These are phyloP conservation scores for Paramecium tetraurelia DNA, from an alignment of 73 alveolate species.

Conservation along the genomic window DNA sequence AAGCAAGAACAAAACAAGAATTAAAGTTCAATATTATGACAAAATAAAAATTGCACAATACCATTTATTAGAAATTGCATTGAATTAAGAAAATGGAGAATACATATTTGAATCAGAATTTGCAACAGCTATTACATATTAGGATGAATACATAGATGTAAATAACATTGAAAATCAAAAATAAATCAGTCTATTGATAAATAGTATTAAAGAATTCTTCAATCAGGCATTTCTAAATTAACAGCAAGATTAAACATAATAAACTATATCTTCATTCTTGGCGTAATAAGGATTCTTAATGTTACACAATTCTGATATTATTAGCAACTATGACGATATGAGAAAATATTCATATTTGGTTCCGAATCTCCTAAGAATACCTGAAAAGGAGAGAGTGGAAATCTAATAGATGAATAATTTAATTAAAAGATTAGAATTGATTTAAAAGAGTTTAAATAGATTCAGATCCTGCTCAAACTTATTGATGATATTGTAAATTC, in stretches of 20 bases:
- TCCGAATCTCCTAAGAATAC: not conserved
- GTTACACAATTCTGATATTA: not conserved
- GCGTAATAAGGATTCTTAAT: not conserved
- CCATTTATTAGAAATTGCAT: not conserved
- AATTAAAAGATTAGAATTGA: not conserved
- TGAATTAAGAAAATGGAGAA: not conserved
- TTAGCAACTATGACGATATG: not conserved
- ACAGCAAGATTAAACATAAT: not conserved
- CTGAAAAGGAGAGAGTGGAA: not conserved
- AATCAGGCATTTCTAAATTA: not conserved
- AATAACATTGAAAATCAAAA: not conserved
- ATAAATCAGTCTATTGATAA: not conserved
- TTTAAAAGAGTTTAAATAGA: not conserved
- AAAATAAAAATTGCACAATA: not conserved
- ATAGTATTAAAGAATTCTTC: not conserved
- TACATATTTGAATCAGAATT: not conserved
- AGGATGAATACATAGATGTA: not conserved
- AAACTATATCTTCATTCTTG: not conserved
- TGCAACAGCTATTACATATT: not conserved
- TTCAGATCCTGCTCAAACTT: not conserved
- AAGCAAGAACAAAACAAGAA: not conserved
- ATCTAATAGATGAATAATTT: not conserved
- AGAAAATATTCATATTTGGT: not conserved
- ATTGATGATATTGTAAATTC: not conserved
- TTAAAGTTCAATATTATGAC: not conserved